These are phyloP conservation scores for Penicillium sp. DNA, from an alignment of 2,329 filamentous ascomycete species.

Conservation along the genomic window DNA sequence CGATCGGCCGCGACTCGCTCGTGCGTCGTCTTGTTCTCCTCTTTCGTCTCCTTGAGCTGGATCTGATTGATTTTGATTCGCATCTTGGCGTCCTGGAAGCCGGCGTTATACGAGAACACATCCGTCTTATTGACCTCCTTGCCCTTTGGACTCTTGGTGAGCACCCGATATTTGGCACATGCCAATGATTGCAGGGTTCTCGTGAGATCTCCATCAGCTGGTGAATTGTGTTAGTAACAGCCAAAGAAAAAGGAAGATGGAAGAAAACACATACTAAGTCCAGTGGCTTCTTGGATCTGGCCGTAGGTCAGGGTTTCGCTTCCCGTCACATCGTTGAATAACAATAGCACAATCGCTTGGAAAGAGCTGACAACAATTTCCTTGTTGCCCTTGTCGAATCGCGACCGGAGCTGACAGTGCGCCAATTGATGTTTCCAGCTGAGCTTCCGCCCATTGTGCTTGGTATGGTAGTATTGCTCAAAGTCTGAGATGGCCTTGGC, in stretches of 20 bases:
- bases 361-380: slow-evolving; percentile 88
- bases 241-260: not conserved
- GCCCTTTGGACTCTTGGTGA: slow-evolving; percentile 80
- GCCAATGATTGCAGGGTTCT: slow-evolving; percentile 93
- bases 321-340: slow-evolving; percentile 72
- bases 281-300: slow-evolving; percentile 70
- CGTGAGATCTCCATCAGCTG: slow-evolving; percentile 70
- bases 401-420: slow-evolving; percentile 79
- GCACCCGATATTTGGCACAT: slow-evolving; percentile 79
- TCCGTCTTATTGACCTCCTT: slow-evolving; percentile 75
- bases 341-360: slow-evolving; percentile 82
- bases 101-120: slow-evolving; percentile 75
- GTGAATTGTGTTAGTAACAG: slow-evolving; percentile 24
- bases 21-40: slow-evolving; percentile 92
- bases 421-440: slow-evolving; percentile 93
- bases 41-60: slow-evolving; percentile 90
- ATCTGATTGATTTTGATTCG: slow-evolving; percentile 99
- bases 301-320: slow-evolving; percentile 67
- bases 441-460: slow-evolving; percentile 81
- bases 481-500: slow-evolving; percentile 75
- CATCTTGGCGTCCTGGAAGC: slow-evolving; percentile 76
- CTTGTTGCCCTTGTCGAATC: slow-evolving; percentile 74
- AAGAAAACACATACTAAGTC: slow-evolving; percentile 54
- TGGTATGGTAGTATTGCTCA: slow-evolving; percentile 78
- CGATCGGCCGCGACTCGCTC: slow-evolving; percentile 83